These are phyloP conservation scores for Ceratobasidium sp. DNA, from an alignment of 1,284 basidiomycete genomes.

Conservation along the genomic window DNA sequence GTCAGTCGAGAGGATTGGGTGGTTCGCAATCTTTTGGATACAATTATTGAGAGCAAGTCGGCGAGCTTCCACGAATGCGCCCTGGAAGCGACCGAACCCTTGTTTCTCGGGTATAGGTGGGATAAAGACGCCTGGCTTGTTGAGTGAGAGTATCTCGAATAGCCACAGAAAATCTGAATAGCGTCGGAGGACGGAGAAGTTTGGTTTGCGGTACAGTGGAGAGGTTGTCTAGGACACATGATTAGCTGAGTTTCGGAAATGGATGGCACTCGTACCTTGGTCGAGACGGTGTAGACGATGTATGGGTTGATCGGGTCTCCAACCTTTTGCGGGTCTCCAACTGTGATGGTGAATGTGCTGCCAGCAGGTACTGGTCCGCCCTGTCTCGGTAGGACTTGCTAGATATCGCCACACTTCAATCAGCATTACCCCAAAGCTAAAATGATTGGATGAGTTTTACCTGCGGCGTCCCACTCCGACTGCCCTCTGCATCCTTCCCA, in stretches of 20 bases:
- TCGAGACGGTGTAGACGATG: constrained; percentile 95
- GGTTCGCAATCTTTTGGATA: constrained; percentile 87
- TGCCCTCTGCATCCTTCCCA: neutral
- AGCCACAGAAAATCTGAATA: constrained; percentile 99
- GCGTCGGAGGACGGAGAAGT: constrained; percentile 90
- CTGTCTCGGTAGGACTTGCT: constrained; percentile 11
- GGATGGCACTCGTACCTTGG: constrained; percentile 65
- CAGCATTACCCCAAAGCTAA: neutral
- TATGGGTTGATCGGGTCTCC: constrained; percentile 92
- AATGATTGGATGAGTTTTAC: neutral
- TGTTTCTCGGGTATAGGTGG: constrained; percentile 98
- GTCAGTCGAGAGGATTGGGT: constrained; percentile 87
- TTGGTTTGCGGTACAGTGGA: constrained; percentile 78
- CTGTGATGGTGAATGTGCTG: constrained; percentile 74
- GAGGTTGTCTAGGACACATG: constrained; percentile 74
- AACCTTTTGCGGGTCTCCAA: constrained; percentile 93
- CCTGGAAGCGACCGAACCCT: constrained; percentile 88
- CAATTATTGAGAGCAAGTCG: constrained; percentile 88
- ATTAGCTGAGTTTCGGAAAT: constrained; percentile 24
- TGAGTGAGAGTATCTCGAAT: constrained; percentile 86
- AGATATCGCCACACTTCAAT: neutral
- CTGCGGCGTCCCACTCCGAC: constrained; percentile 24
- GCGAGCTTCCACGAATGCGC: constrained; percentile 87
- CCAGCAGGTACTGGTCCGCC: neutral
- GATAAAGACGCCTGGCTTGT: constrained; percentile 97